Conservation (phyloP, 2,329 filamentous ascomycete species). For the Pyrenophora seminiperda region DNA sequence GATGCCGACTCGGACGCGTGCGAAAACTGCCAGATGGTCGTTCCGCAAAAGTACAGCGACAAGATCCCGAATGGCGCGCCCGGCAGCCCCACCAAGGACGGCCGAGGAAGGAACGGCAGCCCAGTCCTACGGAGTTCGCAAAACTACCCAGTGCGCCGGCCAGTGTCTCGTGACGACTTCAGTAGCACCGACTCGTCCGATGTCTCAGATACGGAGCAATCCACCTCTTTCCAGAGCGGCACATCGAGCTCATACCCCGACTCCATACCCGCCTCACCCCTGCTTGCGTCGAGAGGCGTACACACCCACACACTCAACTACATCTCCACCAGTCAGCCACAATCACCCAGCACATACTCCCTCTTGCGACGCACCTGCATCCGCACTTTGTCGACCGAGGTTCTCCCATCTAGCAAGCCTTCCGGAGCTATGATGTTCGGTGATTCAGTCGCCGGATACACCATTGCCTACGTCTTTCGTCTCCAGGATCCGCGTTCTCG, state of each 20-base stretch:
- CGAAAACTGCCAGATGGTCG: slow-evolving; percentile 62
- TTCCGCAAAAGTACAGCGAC: slow-evolving; percentile 60
- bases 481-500: slow-evolving; percentile 63
- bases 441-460: slow-evolving; percentile 61
- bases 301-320: slow-evolving; percentile 64
- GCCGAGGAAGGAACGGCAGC: slow-evolving; percentile 57
- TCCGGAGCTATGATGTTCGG: slow-evolving; percentile 65
- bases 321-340: slow-evolving; percentile 62
- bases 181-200: slow-evolving; percentile 46
- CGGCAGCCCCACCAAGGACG: slow-evolving; percentile 56
- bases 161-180: slow-evolving; percentile 32
- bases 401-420: slow-evolving; percentile 60
- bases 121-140: slow-evolving; percentile 62
- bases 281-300: slow-evolving; percentile 48
- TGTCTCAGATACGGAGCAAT: slow-evolving; percentile 46
- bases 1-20: slow-evolving; percentile 59
- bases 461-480: slow-evolving; percentile 64
- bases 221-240: slow-evolving; percentile 43
- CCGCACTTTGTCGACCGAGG: slow-evolving; percentile 62
- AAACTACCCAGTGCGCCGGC: slow-evolving; percentile 58
- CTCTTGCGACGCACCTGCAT: slow-evolving; percentile 62
- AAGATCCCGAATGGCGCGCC: slow-evolving; percentile 60
- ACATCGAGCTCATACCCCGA: slow-evolving; percentile 38
- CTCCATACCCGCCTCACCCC: slow-evolving; percentile 49
- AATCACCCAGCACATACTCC: slow-evolving; percentile 59